Percentiles rank a stretch among this genome's conserved stretches.
Conservation (phyloP, 1,139 yeast species). For the Yamadazyma epiphylla region DNA sequence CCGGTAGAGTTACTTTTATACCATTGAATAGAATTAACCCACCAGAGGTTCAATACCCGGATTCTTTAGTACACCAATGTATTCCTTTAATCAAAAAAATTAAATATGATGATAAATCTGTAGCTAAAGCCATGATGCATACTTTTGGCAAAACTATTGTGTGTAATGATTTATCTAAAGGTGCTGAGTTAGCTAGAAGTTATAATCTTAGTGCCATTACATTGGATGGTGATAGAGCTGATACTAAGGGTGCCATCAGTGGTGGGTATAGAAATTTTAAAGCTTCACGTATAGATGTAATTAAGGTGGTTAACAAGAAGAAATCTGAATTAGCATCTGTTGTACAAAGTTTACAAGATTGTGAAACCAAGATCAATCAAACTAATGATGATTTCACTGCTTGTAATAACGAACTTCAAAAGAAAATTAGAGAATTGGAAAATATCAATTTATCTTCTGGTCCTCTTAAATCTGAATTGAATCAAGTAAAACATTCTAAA, state of each 20-base stretch:
- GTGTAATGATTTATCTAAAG: slow-evolving; percentile 64
- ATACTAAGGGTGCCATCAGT: slow-evolving; percentile 74
- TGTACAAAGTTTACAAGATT: slow-evolving; percentile 20
- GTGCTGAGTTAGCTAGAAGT: slow-evolving; percentile 62
- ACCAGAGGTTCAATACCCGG: slow-evolving; percentile 43
- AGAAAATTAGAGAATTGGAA: slow-evolving; percentile 35
- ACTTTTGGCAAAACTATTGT: slow-evolving; percentile 82
- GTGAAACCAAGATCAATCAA: slow-evolving; percentile 19
- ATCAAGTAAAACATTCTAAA: slow-evolving; percentile 38
- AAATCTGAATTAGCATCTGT: slow-evolving; percentile 43
- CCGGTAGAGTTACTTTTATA: slow-evolving; percentile 87
- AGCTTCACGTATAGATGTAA: slow-evolving; percentile 66
- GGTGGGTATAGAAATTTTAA: slow-evolving; percentile 85
- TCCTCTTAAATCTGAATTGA: slow-evolving; percentile 38
- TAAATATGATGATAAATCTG: slow-evolving; percentile 48
- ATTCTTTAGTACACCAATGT: slow-evolving; percentile 47
- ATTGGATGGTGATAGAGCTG: slow-evolving; percentile 87
- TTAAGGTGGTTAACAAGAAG: slow-evolving; percentile 52
- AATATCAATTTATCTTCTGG: slow-evolving; percentile 36
- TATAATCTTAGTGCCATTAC: slow-evolving; percentile 76
- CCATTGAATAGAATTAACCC: slow-evolving; percentile 73
- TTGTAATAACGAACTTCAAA: slow-evolving; percentile 44
- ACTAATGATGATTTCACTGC: slow-evolving; percentile 26
- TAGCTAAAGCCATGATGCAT: slow-evolving; percentile 66
- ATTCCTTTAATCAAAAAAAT: slow-evolving; percentile 77